These are phyloP conservation scores for Gossypium schwendimanii DNA, from an alignment of 441 rosid genomes.

Conservation along the genomic window DNA sequence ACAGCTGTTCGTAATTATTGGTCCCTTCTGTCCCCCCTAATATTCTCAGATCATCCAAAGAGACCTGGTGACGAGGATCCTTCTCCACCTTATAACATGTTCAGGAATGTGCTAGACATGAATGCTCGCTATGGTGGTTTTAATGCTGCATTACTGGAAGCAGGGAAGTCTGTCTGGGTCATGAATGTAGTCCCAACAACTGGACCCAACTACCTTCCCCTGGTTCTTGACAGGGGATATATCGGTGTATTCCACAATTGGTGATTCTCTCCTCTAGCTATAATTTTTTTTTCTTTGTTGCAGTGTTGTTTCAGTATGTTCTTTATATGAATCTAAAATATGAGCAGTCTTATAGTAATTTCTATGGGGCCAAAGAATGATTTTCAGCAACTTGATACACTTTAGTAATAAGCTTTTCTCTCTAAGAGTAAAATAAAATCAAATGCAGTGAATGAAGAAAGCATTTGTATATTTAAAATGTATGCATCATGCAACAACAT, in stretches of 20 bases:
- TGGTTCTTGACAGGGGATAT: slow-evolving; percentile 88
- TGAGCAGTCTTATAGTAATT: background rate
- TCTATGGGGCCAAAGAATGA: background rate
- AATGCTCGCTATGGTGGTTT: slow-evolving; percentile 90
- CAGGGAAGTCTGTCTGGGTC: slow-evolving; percentile 86
- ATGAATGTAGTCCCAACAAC: slow-evolving; percentile 90
- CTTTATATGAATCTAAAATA: background rate
- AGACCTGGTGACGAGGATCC: slow-evolving; percentile 99
- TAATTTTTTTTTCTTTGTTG: background rate
- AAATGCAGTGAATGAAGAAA: background rate
- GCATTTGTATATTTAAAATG: background rate
- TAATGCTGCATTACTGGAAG: slow-evolving; percentile 71
- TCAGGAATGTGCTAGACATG: slow-evolving; percentile 93
- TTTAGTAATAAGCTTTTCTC: background rate
- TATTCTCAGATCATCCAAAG: slow-evolving; percentile 98
- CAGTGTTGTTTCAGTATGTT: background rate
- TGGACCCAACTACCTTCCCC: slow-evolving; percentile 74
- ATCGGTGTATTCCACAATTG: slow-evolving; percentile 86
- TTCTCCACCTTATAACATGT: slow-evolving; percentile 92
- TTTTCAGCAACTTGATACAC: background rate
- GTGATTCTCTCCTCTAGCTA: slow-evolving; percentile 32
- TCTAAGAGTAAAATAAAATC: background rate
- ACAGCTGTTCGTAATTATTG: slow-evolving; percentile 61
- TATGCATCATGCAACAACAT: background rate
- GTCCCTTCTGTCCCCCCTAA: slow-evolving; percentile 91